A percentile compares a stretch with the other conserved stretches of the same genome.
Evolutionary conservation across 108 stramenopile genomes (phyloP).

Genomic region (Phaeodactylum tricornutum): DNA sequence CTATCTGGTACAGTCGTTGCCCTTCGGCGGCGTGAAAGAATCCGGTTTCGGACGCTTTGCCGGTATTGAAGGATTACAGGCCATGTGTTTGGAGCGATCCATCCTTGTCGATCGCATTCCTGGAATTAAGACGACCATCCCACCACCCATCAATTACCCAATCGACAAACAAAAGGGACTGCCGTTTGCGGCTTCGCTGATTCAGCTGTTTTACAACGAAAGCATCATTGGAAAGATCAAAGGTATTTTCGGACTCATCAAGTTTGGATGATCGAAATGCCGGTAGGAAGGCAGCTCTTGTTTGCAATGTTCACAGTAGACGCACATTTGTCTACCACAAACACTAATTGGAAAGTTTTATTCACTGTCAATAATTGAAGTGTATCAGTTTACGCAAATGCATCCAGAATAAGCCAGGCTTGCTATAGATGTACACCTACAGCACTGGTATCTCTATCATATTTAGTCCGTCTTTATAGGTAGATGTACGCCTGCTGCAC

Average conservation of each 20-base stretch:
- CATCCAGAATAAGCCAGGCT: no score
- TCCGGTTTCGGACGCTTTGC: conserved; percentile 97
- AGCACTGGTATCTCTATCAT: no score
- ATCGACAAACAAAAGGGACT: conserved; percentile 64
- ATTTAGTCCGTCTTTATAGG: no score
- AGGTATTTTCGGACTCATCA: conserved; percentile 63
- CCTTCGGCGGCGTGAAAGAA: conserved; percentile 97
- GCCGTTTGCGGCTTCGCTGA: conserved; percentile 55
- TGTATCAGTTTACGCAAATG: no score
- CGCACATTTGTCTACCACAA: no score
- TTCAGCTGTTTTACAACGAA: conserved; percentile 77
- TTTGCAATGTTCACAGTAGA: no score
- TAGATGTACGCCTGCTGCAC: no score
- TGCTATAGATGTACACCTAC: no score
- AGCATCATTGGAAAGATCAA: conserved; percentile 51
- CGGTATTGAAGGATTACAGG: conserved; percentile 95
- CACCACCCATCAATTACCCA: conserved; percentile 78
- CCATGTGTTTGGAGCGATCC: conserved; percentile 87
- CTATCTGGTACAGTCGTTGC: conserved; percentile 93
- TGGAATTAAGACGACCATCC: conserved; percentile 76
- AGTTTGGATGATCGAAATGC: conserved; percentile 29
- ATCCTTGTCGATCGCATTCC: conserved; percentile 84
- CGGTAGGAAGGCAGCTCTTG: no score
- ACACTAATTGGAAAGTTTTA: no score
- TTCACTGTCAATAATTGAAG: no score